Evolutionary conservation across 495 filamentous ascomycete species (phyloP), one percentile per base, ranked within the genome.

Genomic region (Neohortaea acidophila): DNA sequence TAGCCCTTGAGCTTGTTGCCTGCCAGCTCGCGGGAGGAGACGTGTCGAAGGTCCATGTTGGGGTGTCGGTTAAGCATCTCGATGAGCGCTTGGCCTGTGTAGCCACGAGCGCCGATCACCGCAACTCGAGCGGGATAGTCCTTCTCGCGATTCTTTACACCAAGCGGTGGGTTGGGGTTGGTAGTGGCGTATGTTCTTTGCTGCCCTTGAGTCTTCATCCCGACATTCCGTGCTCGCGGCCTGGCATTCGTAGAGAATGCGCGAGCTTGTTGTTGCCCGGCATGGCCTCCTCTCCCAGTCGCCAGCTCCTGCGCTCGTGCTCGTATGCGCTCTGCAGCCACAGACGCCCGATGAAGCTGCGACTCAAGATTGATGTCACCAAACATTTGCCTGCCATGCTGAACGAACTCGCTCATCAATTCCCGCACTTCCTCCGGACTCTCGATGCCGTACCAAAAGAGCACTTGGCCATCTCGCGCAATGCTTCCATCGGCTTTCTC

Each of bases 161-260:
- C 89, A n/a, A 84, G 73, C n/a, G 87, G 89, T 15, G 87, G 87
- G 64, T 94, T 96, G 2, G 89, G 86, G 65, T 97, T 94, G 15
- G 86, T 94, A 22, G 79, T 74, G 14, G 72, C 62, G 48, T 73
- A 77, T 1, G 61, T 59, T 35, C 71, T 60, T 13, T 12, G 41
- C 18, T 43, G 54, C 23, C 21, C 40, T 35, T 13, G 43, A 21
- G 21, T 38, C 2, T 37, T 23, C 22, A 35, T 17, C 27, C 22
- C n/a, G 9, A 33, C n/a, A n/a, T n/a, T 4, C n/a, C 25, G 30
- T 20, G 12, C 7, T 6, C 2, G 10, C 12, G 26, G 34, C 13
- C 40, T 26, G 2, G 41, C 30, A 24, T 26, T 44, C 12, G 46
- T 49, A 2, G 41, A 38, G 38, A 41, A 41, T 4, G 35, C 36